Evolutionary conservation across 768 basidiomycete species (phyloP), one percentile per base, ranked within the genome.

Genomic region (Collybia nuda): DNA sequence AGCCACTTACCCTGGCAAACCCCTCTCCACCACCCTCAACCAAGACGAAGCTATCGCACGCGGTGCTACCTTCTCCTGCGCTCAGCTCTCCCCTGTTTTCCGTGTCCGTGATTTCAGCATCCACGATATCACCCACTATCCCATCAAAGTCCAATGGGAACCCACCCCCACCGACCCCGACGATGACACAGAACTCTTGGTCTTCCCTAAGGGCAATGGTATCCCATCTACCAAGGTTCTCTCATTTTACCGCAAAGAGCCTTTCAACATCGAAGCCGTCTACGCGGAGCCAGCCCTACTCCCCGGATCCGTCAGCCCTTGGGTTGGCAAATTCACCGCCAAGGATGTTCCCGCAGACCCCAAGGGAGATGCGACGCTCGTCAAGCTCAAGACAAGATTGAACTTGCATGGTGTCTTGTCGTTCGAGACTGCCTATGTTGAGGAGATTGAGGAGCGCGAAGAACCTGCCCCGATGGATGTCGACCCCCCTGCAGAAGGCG

Each of bases 31-130:
- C 58, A 98, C 97, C 26, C 85, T 96, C 65, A 99, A 98, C 79
- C 93, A 95, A 74, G 97, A 98, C 59, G 97, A 98, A 75, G 95
- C 97, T 52, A 80, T 94, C 59, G 93, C 93, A 7, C 91, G 96
- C 40, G 97, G 96, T 37, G 90, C 94, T 44, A 98, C 97, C 48
- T 97, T 99, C 68, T 85, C 93, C 32, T 98, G 96, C 65, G 96
- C 97, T 23, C 93, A 93, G 78, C 87, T 97, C 57, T 97, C 94
- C 26, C 97, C 97, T 59, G 86, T 94, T 46, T 99, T 98, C 90
- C 90, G 93, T 56, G 96, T 98, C 28, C 89, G 94, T 57, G 95
- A 98, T 55, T 99, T 99, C 79, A 77, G 83, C 62, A 75, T 93
- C 52, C 81, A 85, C 66, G 97, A 99, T 68, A 84, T 91, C 71